Base-by-base conservation (phyloP, 306 rosid genomes). In the Lathyrus aphaca region DNA sequence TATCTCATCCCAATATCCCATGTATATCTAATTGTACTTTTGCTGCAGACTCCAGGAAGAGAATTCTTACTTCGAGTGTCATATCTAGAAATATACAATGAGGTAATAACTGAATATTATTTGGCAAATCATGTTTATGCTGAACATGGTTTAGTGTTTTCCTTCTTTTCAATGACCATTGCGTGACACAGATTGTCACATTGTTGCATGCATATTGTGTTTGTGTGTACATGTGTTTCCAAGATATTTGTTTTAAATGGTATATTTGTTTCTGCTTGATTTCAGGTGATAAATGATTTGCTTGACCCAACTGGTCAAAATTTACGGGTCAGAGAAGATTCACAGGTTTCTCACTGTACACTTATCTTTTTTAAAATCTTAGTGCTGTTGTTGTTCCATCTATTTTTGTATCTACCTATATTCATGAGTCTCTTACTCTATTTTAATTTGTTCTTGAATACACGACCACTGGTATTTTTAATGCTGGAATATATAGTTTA, bases 261-360 rank as follows among this genome's bases (percentile, higher is more conserved):
- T 17, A 14, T 23, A 5, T 58, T 66, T 69, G 27, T 71, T 78
- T 80, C 54, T 73, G 68, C 79, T 77, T 87, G 74, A 66, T 81
- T 68, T 75, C 88, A 95, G 99, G 97, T 95, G 85, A 95, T 95
- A 82, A 95, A 95, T 66, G 99, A 95, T 81, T 87, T 95, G 88
- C 95, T 95, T 74, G 97, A 95, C 74, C 99, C 99, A 82, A 95
- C 99, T 13, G 96, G 97, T 74, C 97, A 91, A 82, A 95, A 95
- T 79, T 85, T 95, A 82, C 96, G 97, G 29, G 97, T 95, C 69
- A 82, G 99, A 75, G 99, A 95, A 91, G 99, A 95, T 82, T 86
- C 95, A 51, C 99, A 95, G 99, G 99, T 94, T 72, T 74, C 57
- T 77, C 45, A 53, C 43, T 54, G 67, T 72, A 18, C 51, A 69